These are phyloP conservation scores for Gnomoniopsis sp. DNA, from an alignment of 2,329 filamentous ascomycete genomes.

Conservation along the genomic window DNA sequence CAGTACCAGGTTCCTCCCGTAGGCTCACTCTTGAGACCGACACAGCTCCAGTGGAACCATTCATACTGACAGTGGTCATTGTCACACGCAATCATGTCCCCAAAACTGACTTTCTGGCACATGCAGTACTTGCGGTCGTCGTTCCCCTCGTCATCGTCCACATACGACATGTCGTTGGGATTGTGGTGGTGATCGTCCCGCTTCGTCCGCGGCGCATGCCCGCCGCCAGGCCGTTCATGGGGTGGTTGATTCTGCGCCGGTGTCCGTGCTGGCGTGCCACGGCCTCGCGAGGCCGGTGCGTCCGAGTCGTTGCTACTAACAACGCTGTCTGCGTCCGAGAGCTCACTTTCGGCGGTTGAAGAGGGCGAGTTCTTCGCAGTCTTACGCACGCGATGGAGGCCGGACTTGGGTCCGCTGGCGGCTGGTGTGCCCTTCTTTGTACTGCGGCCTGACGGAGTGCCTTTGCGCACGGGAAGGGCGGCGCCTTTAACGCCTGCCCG, in stretches of 20 bases:
- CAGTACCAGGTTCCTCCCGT: conserved; percentile 62
- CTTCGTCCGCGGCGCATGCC: conserved; percentile 26
- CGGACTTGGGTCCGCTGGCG: conserved; percentile 47
- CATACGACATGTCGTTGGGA: conserved; percentile 52
- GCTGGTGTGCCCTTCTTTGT: conserved; percentile 42
- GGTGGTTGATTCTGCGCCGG: neutral
- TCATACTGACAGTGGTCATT: conserved; percentile 77
- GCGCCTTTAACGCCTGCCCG: conserved; percentile 47
- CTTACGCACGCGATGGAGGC: conserved; percentile 60
- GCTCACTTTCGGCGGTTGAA: conserved; percentile 61
- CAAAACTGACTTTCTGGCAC: conserved; percentile 79
- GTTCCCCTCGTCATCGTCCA: conserved; percentile 66
- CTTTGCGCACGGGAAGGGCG: conserved; percentile 41
- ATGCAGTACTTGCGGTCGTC: conserved; percentile 81
- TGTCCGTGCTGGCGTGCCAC: conserved; percentile 33
- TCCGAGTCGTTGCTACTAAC: conserved; percentile 50
- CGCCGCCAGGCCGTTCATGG: conserved; percentile 1
- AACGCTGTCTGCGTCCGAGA: conserved; percentile 59
- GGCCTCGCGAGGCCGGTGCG: conserved; percentile 30
- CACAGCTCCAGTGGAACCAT: conserved; percentile 84
- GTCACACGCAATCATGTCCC: conserved; percentile 87
- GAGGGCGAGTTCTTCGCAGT: conserved; percentile 59
- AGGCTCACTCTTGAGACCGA: conserved; percentile 65
- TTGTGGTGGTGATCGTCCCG: conserved; percentile 27
- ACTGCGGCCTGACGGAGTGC: conserved; percentile 38